Evolutionary conservation across 2,329 filamentous ascomycete genomes (phyloP), one percentile per base, ranked within the genome.

Genomic region (Fusarium sulawesiense): DNA sequence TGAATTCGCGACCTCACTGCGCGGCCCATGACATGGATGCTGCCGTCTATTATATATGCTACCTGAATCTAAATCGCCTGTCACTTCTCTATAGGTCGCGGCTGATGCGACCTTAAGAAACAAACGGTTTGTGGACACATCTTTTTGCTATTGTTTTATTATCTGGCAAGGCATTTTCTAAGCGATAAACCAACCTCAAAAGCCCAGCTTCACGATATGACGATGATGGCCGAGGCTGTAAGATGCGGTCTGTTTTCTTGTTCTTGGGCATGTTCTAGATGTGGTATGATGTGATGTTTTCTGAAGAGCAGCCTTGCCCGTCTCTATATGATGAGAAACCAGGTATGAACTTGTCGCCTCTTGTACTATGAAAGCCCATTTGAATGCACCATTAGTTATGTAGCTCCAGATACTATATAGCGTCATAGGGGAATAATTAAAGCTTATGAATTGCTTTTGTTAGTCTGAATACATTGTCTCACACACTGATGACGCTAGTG

Each of bases 101-200:
- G n/a, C 34, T 44, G 41, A 72, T 68, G 63, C 63, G 66, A 46
- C 69, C 69, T 27, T 16, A 13, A 18, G 32, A 48, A 51, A 30
- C 30, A 57, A 56, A 46, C 37, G 18, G 18, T 56, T 55, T 56
- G 53, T n/a, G 23, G 40, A 30, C 60, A 59, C 63, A 58, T 56
- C 18, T 42, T 40, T 51, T 9, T 37, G 10, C 34, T 25, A 37
- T 37, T 42, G 32, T 59, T 53, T 41, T 40, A 40, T 42, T 12
- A 10, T 42, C 58, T 45, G 60, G 62, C 56, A 65, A 75, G 73
- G 73, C 73, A 59, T 75, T 75, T 68, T 75, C 62, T 44, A 29
- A 64, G 42, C 29, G 50, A 54, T 37, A 51, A 14, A 13, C 34
- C 49, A 64, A 25, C 40, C 37, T 49, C 14, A 29, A 60, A n/a